Evolutionary conservation across 176 grass and related monocot species (phyloP).

Genomic region (Saccharum spontaneum): DNA sequence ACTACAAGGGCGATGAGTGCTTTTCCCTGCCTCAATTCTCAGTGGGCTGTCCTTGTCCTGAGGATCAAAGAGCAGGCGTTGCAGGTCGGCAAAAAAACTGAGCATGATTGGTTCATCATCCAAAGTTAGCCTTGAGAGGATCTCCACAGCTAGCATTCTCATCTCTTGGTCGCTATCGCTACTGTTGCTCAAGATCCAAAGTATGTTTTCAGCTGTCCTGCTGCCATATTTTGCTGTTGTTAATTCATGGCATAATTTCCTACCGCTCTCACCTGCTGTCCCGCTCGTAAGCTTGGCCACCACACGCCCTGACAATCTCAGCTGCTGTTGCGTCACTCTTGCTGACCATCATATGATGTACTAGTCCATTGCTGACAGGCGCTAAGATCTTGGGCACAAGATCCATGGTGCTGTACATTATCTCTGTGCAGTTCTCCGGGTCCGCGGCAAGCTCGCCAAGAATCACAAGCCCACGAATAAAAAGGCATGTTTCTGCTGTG

Average conservation of each 20-base stretch:
- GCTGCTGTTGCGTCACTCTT: not conserved
- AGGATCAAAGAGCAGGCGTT: not conserved
- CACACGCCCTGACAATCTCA: not conserved
- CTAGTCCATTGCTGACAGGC: too few species aligned
- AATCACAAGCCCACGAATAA: too few species aligned
- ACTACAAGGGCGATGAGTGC: not conserved
- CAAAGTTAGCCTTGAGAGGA: not conserved
- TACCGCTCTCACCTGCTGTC: not conserved
- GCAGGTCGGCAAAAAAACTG: not conserved
- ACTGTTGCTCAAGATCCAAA: not conserved
- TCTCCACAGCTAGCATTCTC: not conserved
- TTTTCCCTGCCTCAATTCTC: not conserved
- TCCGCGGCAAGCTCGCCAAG: too few species aligned
- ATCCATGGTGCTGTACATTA: too few species aligned
- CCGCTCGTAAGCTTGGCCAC: not conserved
- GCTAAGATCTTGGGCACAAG: too few species aligned
- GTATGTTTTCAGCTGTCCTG: not conserved
- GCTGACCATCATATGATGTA: not conserved
- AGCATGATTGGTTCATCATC: fast-evolving
- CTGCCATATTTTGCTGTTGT: not conserved
- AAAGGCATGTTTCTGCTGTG: too few species aligned
- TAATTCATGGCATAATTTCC: not conserved
- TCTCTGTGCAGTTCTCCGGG: too few species aligned
- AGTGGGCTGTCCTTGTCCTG: not conserved
- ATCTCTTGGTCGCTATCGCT: too few species aligned